Percentiles rank a stretch among this genome's conserved stretches.
phyloP scores from a whole-genome alignment of 1,284 basidiomycete genomes.

The Gomphus sp. region DNA sequence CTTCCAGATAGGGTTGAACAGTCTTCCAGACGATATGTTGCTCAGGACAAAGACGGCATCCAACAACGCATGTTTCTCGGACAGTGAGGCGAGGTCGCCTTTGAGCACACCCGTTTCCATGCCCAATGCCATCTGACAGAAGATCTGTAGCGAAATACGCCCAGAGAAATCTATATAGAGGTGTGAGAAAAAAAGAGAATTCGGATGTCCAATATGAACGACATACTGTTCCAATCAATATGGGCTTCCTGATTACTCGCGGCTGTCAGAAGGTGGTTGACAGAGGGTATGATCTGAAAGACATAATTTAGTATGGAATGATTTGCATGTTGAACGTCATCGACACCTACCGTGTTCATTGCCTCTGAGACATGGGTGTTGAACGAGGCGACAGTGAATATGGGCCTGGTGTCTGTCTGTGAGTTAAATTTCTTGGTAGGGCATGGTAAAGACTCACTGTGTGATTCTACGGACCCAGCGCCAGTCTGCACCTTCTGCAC shows the following conservation, averaged over 20 bases:
- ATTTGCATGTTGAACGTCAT: not conserved
- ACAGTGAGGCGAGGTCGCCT: slow-evolving; percentile 11
- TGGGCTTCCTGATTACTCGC: slow-evolving; percentile 9
- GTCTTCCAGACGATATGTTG: slow-evolving; percentile 13
- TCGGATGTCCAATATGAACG: not conserved
- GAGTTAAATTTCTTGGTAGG: not conserved
- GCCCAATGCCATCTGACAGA: slow-evolving; percentile 14
- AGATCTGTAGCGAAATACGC: slow-evolving; percentile 14
- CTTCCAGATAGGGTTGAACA: slow-evolving; percentile 17
- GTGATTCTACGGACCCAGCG: slow-evolving; percentile 11
- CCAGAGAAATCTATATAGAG: slow-evolving; percentile 14
- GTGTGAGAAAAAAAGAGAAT: not conserved
- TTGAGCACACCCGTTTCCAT: slow-evolving; percentile 10
- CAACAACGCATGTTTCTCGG: slow-evolving; percentile 5
- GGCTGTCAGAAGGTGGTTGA: not conserved
- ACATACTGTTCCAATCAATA: slow-evolving; percentile 16
- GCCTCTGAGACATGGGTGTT: slow-evolving; percentile 13
- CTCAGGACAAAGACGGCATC: slow-evolving; percentile 11
- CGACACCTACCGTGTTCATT: slow-evolving; percentile 16
- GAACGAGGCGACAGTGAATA: slow-evolving; percentile 11
- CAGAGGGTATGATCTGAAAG: not conserved
- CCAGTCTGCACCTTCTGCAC: slow-evolving; percentile 17
- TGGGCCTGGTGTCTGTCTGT: not conserved
- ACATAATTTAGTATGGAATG: not conserved
- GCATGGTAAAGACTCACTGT: slow-evolving; percentile 8